Percentiles rank a stretch among this genome's conserved stretches.
These are phyloP conservation scores for Rhododendron vialii DNA, from an alignment of 148 eudicot species.

Conservation along the genomic window DNA sequence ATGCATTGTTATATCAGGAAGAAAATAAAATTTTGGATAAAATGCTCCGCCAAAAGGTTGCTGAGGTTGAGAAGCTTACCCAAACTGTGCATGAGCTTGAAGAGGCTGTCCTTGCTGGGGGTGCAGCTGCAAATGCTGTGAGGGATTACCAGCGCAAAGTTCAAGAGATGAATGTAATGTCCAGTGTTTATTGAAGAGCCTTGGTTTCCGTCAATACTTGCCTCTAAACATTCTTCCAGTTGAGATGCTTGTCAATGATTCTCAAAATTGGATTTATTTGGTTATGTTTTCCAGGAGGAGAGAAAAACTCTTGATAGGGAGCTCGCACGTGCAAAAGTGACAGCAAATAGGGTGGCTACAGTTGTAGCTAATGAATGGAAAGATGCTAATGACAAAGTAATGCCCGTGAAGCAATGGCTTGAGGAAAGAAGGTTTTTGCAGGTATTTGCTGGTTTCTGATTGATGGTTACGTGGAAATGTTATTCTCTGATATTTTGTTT, in stretches of 20 bases:
- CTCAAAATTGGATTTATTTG: not conserved
- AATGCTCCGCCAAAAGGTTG: constrained; percentile 78
- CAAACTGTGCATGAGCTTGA: constrained; percentile 73
- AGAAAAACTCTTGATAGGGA: constrained; percentile 75
- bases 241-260: constrained; percentile 7
- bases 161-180: constrained; percentile 74
- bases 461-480: not conserved
- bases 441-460: constrained; percentile 22
- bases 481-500: not conserved
- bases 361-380: constrained; percentile 89
- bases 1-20: constrained; percentile 38
- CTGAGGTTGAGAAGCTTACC: constrained; percentile 75
- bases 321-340: constrained; percentile 76
- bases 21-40: constrained; percentile 75
- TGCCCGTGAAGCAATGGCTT: constrained; percentile 84
- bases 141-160: constrained; percentile 79
- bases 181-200: not conserved
- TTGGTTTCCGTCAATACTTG: not conserved
- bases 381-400: constrained; percentile 74
- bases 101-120: constrained; percentile 86
- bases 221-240: not conserved
- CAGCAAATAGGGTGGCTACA: constrained; percentile 73
- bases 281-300: constrained; percentile 45
- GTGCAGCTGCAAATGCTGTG: constrained; percentile 84
- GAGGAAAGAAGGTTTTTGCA: constrained; percentile 77